These are phyloP conservation scores for Leptographium lundbergii DNA, from an alignment of 2,329 filamentous ascomycete genomes.

Conservation along the genomic window DNA sequence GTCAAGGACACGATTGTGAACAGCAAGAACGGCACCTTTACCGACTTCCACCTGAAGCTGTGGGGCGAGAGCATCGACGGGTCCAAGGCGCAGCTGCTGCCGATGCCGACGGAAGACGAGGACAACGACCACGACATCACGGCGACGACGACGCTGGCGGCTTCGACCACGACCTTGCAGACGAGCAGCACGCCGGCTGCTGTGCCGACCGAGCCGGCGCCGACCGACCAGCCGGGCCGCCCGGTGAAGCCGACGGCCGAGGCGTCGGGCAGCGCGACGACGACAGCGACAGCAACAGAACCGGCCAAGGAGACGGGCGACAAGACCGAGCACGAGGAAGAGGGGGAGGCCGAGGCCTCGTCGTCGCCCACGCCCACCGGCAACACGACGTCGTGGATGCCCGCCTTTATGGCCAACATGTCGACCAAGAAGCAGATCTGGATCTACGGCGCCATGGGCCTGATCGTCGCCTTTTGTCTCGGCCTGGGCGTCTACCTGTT, in stretches of 20 bases:
- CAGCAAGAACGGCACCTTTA: conserved; percentile 61
- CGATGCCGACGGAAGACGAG: conserved; percentile 71
- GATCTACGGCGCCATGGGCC: conserved; percentile 78
- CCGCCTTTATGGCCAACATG: conserved; percentile 77
- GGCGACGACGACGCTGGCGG: conserved; percentile 46
- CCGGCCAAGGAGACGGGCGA: neutral
- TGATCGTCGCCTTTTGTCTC: conserved; percentile 74
- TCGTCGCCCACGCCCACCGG: conserved; percentile 19
- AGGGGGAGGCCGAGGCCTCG: too few relatives aligned
- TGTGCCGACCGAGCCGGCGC: conserved; percentile 18
- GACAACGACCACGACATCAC: conserved; percentile 68
- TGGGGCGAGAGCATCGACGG: conserved; percentile 84
- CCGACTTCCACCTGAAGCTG: conserved; percentile 86
- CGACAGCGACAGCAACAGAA: neutral
- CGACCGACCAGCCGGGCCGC: conserved; percentile 53
- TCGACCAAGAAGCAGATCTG: conserved; percentile 80
- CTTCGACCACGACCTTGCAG: conserved; percentile 50
- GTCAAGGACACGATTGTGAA: conserved; percentile 78
- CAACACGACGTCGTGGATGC: conserved; percentile 54
- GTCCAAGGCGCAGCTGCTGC: conserved; percentile 58
- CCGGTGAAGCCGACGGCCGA: conserved; percentile 31
- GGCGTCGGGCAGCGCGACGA: conserved; percentile 12
- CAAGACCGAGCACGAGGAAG: conserved; percentile 17
- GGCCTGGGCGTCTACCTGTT: conserved; percentile 74
- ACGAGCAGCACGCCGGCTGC: conserved; percentile 29